Base-by-base conservation (phyloP, 164 flowering plant species). In the Macadamia integrifolia region DNA sequence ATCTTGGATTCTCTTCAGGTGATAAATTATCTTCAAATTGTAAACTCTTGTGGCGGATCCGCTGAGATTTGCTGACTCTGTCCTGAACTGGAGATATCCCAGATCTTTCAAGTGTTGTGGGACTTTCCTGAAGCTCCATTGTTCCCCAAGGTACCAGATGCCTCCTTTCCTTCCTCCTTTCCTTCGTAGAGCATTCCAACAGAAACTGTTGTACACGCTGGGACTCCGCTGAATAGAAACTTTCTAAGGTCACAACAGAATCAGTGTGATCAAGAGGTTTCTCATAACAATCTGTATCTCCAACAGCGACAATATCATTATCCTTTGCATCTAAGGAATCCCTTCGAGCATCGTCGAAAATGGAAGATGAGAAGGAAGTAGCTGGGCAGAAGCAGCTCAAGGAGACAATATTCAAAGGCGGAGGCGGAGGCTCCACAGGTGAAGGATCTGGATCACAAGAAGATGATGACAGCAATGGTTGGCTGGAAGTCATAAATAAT, bases 91-190 rank as follows among this genome's bases (percentile, higher is more conserved):
- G 15, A 68, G 85, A 74, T 50, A 71, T 64, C 63, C 82, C 58
- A 57, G 93, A 83, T 48, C 82, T 78, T 69, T 85, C 90, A 72
- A 87, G 76, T 18, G 80, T 32, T 6, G 75, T 23, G 0, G 81
- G 44, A 63, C 75, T 79, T 18, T 70, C 62, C 66, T 60, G 79
- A 73, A 72, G 77, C 72, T 91, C 93, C 92, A 86, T 87, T 43
- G 74, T 74, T 74, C 85, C 88, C 89, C 86, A 84, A 75, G 87
- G 83, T 59, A 84, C 83, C 64, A 78, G 75, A 67, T 69, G 80
- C 63, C 69, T 73, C 29, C 76, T 74, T 58, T 79, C 78, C 63
- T 49, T 80, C 11, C 72, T 69, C 29, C 76, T 74, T 58, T 79
- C 78, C 63, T 49, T 80, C 11, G 72, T 69, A 66, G 90, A 84